phyloP scores from a whole-genome alignment of 805 yeast species.

The Peterozyma xylosa region DNA sequence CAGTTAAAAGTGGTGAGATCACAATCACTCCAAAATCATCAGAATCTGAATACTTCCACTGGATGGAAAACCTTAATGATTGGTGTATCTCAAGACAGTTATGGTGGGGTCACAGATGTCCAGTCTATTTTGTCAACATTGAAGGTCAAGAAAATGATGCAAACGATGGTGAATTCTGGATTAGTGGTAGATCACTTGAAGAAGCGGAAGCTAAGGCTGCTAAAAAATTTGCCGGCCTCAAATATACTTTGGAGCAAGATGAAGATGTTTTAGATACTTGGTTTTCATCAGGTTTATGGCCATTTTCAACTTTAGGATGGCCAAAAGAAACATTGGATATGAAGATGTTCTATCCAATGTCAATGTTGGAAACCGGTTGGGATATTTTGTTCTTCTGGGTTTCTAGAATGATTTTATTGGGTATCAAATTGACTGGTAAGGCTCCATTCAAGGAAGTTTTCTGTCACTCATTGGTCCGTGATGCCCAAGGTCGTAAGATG shows the following conservation, averaged over 20 bases:
- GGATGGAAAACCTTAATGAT: conserved; percentile 95
- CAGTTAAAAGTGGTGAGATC: conserved; percentile 75
- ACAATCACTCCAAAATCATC: conserved; percentile 82
- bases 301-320: conserved; percentile 95
- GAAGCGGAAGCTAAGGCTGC: conserved; percentile 85
- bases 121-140: conserved; percentile 80
- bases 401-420: conserved; percentile 88
- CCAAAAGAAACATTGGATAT: conserved; percentile 71
- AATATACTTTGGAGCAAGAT: conserved; percentile 81
- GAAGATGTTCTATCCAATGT: conserved; percentile 78
- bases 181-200: conserved; percentile 75
- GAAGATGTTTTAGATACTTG: conserved; percentile 98
- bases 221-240: conserved; percentile 60
- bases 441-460: conserved; percentile 94
- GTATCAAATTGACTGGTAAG: conserved; percentile 81
- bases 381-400: conserved; percentile 99
- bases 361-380: conserved; percentile 98
- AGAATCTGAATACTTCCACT: conserved; percentile 87
- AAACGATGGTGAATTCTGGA: conserved; percentile 71
- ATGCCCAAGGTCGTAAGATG: conserved; percentile 99
- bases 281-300: conserved; percentile 99
- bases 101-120: conserved; percentile 98
- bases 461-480: conserved; percentile 97
- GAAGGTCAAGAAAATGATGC: conserved; percentile 66
- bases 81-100: conserved; percentile 97